Evolutionary conservation across 2,329 filamentous ascomycete species (phyloP), one percentile per base, ranked within the genome.

Genomic region (Onygena corvina): DNA sequence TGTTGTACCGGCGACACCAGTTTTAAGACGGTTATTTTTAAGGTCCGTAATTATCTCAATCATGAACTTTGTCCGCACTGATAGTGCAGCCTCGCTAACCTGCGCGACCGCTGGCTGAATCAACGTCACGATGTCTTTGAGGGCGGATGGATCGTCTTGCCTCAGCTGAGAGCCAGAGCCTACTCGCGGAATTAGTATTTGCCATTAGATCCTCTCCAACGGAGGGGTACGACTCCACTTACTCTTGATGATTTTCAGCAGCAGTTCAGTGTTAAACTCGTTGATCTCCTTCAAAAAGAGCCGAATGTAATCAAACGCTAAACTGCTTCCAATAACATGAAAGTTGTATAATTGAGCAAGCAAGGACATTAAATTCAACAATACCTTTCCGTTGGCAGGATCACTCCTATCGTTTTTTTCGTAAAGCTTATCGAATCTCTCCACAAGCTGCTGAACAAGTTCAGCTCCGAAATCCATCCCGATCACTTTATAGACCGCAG

Each of bases 1-100:
- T 2, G 76, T 78, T 1, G 85, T 85, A 34, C 84, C 84, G 38
- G 77, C 76, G 3, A 76, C 76, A 12, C 80, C 81, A 11, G 82
- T 80, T 65, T 90, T 95, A 61, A 89, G 76, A 52, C 86, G 86
- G 67, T 92, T 95, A 71, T 94, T 94, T 64, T 94, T 94, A 25
- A 98, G 74, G 59, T 94, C 86, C 52, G 85, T 87, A 64, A 98
- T 94, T 1, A 84, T 92, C 60, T 96, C 90, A 47, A 98, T 85
- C 89, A 96, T 96, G 67, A 95, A 95, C 57, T 85, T 93, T 1
- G 90, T 95, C 50, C 92, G 81, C 7, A 89, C 85, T 1, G 88
- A 90, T 23, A 94, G 71, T 16, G 80, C 83, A 9, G 72, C 71
- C 58, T 85, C 79, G 3, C 84, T 85, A 30, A 76, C 70, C 52